Evolutionary conservation across 2,329 filamentous ascomycete genomes (phyloP), one percentile per base, ranked within the genome.

Genomic region (Amauroascus verrucosus): DNA sequence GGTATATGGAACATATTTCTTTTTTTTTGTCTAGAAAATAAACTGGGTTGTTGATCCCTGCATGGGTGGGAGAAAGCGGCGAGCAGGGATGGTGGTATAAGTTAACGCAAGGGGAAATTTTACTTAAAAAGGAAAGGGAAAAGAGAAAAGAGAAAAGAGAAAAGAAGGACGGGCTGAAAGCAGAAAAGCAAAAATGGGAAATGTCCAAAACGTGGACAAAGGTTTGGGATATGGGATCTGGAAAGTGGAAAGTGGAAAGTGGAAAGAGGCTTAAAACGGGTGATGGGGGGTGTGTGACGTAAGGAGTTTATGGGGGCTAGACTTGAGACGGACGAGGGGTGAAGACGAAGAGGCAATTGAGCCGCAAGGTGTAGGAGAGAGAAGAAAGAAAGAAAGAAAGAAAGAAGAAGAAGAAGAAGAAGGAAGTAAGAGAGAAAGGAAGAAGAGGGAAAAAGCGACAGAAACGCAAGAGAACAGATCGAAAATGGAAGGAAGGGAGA

Each of bases 1-100:
- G 69, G 68, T 24, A 57, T 55, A 45, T 51, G 41, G 49, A 51
- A 51, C 49, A 51, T 51, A n/a, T n/a, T n/a, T n/a, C n/a, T n/a
- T n/a, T n/a, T n/a, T 35, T 16, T 45, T 8, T 6, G 16, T 6
- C 8, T 14, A 9, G 24, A 24, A 14, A n/a, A 35, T 14, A 37
- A 35, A 5, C 26, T 51, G 28, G 3, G 24, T 9, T 28, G 35
- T 32, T 11, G 37, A 44, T 16, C 16, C 8, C 16, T 35, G 48
- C 40, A 44, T 44, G 24, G 26, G 24, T 18, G 18, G 26, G n/a
- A 1, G 24, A 18, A 16, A 50, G 22, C 16, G 11, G 14, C 6
- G 16, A 43, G 18, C 40, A 43, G 20, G 20, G 37, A 35, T 9
- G 33, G 33, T 3, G 14, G 4, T 35, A n/a, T 13, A 9, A 9